A percentile compares a stretch with the other conserved stretches of the same genome.
These are phyloP conservation scores for Talaromyces trachyspermus DNA, from an alignment of 495 filamentous ascomycete species.

Conservation along the genomic window DNA sequence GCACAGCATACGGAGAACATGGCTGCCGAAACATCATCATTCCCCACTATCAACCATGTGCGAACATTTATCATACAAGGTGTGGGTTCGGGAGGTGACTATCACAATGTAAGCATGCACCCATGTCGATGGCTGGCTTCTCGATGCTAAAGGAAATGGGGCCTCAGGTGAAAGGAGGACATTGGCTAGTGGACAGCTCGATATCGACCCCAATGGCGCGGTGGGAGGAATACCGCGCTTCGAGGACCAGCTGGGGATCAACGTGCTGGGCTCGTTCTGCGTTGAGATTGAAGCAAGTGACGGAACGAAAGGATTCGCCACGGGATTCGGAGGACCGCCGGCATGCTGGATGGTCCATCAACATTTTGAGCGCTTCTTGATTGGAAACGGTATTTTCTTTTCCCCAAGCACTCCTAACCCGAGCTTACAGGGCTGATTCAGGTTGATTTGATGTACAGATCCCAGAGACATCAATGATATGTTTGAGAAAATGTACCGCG, in stretches of 20 bases:
- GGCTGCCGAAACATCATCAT: conserved; percentile 26
- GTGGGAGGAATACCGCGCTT: conserved; percentile 80
- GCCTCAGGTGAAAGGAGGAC: conserved; percentile 64
- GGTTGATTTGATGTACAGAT: conserved; percentile 34
- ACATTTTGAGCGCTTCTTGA: conserved; percentile 85
- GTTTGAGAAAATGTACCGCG: conserved; percentile 94
- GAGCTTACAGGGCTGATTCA: not conserved
- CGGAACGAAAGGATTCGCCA: conserved; percentile 86
- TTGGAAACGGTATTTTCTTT: conserved; percentile 54
- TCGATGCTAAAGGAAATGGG: conserved; percentile 2
- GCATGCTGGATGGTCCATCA: conserved; percentile 88
- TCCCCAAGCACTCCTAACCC: too few species aligned
- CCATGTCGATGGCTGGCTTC: too few species aligned
- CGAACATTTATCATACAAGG: conserved; percentile 77
- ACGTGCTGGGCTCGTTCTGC: conserved; percentile 87
- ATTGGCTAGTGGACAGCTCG: conserved; percentile 86
- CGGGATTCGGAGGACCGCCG: conserved; percentile 86
- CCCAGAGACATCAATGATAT: conserved; percentile 81
- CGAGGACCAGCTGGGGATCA: conserved; percentile 94
- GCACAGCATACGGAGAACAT: conserved; percentile 17
- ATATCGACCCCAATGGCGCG: conserved; percentile 87
- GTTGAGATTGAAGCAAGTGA: conserved; percentile 86
- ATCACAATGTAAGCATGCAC: conserved; percentile 65
- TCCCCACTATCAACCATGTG: conserved; percentile 64
- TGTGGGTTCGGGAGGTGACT: conserved; percentile 84